Base-by-base conservation (phyloP, 441 rosid species). In the Adansonia gregorii region DNA sequence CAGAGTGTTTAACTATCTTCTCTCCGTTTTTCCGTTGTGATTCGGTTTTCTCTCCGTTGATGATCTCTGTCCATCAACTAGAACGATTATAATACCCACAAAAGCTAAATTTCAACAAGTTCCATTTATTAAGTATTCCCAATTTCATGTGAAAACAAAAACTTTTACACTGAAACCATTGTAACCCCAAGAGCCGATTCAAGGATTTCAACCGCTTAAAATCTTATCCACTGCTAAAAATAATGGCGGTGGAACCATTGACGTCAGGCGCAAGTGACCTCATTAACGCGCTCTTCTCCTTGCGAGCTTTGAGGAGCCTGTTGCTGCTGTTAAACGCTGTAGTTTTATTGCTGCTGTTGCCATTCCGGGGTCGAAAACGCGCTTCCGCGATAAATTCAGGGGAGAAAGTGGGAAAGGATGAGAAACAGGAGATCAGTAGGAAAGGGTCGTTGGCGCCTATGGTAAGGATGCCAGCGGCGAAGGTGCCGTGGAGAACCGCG, bases 201-300 rank as follows among this genome's bases (percentile, higher is more conserved):
- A 14, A 12, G 73, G 43, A 49, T 69, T 63, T 73, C 9, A 0
- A 39, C 17, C n/a, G 3, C 19, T 66, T 8, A 17, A 8, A 20
- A 43, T 45, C 55, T 67, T 1, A 43, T 3, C 49, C 58, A 8
- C 12, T 27, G 45, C 59, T 51, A 15, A 55, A 65, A 41, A 11
- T 4, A 35, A 85, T 87, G 90, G 78, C 84, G 68, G 79, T 80
- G 71, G 87, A 84, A 22, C 84, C 55, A 17, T 68, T 95, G 6
- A 93, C 95, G 0, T 95, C 97, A 6, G 98, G 97, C 8, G 97
- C 98, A 0, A 92, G 98, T 79, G 97, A 93, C 10, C 85, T 94
- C 5, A 83, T 92, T 11, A 87, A 81, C 75, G 94, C 90, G 4
- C 84, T 93, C 76, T 87, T 95, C 76, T 91, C 97, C 10, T 79